Evolutionary conservation across 176 grass and related monocot genomes (phyloP).

Genomic region (Cymbopogon citratus): DNA sequence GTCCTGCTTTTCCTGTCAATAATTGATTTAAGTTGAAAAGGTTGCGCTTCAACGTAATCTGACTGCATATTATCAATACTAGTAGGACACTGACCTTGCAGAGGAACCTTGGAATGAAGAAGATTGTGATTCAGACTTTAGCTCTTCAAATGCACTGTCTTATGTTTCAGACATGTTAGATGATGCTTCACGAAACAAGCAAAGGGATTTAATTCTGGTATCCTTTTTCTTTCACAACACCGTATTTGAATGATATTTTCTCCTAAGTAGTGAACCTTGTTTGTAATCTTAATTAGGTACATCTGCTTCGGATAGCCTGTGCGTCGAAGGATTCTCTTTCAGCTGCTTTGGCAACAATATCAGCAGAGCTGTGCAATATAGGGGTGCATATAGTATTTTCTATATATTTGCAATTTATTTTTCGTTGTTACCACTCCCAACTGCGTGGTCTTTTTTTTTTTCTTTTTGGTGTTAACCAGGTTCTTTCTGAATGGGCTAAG

Average conservation of each 20-base stretch:
- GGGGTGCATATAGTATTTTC: constrained; percentile 45
- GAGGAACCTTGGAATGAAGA: constrained; percentile 33
- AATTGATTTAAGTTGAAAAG: constrained; percentile 23
- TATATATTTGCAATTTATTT: constrained; percentile 17
- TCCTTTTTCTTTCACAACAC: neutral
- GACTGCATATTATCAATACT: constrained; percentile 28
- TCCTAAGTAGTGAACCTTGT: constrained; percentile 26
- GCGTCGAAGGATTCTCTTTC: constrained; percentile 69
- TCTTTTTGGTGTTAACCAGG: constrained; percentile 35
- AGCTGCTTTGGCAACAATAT: constrained; percentile 67
- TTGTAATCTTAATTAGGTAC: constrained; percentile 54
- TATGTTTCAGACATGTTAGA: constrained; percentile 54
- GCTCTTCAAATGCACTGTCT: constrained; percentile 37
- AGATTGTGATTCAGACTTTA: constrained; percentile 38
- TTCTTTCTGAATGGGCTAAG: constrained; percentile 90
- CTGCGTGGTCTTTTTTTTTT: constrained; percentile 5
- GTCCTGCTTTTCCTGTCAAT: constrained; percentile 1
- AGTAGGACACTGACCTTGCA: constrained; percentile 30
- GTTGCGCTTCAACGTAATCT: constrained; percentile 4
- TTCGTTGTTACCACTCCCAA: constrained; percentile 3
- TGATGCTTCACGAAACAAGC: constrained; percentile 56
- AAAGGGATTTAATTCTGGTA: constrained; percentile 91
- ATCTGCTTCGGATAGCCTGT: constrained; percentile 78
- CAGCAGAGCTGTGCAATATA: constrained; percentile 73
- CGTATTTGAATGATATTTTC: constrained; percentile 16